These are phyloP conservation scores for Epichloe gansuensis DNA, from an alignment of 2,329 filamentous ascomycete species.

Conservation along the genomic window DNA sequence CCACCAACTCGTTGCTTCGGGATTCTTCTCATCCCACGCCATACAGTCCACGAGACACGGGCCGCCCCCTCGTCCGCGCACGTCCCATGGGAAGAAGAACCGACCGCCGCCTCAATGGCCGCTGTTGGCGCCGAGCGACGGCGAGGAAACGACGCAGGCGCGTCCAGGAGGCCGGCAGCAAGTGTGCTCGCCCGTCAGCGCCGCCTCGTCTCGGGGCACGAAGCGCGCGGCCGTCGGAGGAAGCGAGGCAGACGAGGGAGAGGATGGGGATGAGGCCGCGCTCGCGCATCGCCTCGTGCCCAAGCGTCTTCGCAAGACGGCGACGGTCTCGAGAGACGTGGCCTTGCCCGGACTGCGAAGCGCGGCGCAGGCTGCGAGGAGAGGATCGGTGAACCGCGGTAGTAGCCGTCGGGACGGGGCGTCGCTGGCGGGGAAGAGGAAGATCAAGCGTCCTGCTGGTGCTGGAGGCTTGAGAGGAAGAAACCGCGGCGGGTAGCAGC, in stretches of 20 bases:
- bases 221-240: conserved; percentile 31
- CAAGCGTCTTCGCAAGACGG: conserved; percentile 39
- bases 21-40: conserved; percentile 47
- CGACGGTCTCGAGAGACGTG: conserved; percentile 34
- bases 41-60: conserved; percentile 39
- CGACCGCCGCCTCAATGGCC: conserved; percentile 16
- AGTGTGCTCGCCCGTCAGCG: conserved; percentile 22
- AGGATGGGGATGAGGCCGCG: conserved; percentile 9
- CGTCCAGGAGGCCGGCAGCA: no score
- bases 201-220: conserved; percentile 31
- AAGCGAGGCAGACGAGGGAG: conserved; percentile 8
- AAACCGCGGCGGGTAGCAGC: background rate
- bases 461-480: background rate
- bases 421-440: background rate
- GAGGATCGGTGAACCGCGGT: background rate
- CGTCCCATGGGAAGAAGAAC: conserved; percentile 9
- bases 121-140: conserved; percentile 8
- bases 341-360: conserved; percentile 21
- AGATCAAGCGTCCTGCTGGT: conserved; percentile 5
- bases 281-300: conserved; percentile 14
- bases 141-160: background rate
- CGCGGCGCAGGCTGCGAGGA: background rate
- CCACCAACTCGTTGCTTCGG: conserved; percentile 41
- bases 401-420: no score
- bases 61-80: conserved; percentile 10